These are phyloP conservation scores for Geoglossum cookeanum DNA, from an alignment of 2,329 filamentous ascomycete species.

Conservation along the genomic window DNA sequence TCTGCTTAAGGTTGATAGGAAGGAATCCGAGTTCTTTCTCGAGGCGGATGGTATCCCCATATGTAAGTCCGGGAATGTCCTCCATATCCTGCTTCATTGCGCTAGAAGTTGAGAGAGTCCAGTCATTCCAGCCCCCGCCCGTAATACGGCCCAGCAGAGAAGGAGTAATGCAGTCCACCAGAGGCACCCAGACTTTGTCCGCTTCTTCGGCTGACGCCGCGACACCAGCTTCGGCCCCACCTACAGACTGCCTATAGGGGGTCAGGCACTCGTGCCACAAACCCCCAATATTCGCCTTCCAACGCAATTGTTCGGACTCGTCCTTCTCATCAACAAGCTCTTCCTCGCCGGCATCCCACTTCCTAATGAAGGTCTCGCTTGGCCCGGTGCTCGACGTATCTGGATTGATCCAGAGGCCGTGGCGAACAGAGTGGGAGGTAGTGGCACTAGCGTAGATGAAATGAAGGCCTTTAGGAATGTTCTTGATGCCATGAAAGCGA, in stretches of 20 bases:
- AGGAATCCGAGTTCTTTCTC: slow-evolving; percentile 34
- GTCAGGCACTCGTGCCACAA: slow-evolving; percentile 34
- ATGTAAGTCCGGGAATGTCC: slow-evolving; percentile 35
- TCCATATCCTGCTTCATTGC: slow-evolving; percentile 37
- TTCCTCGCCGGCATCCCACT: slow-evolving; percentile 32
- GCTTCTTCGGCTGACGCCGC: slow-evolving; percentile 22
- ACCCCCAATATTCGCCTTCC: slow-evolving; percentile 35
- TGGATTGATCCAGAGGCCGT: slow-evolving; percentile 41
- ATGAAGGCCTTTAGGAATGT: slow-evolving; percentile 37
- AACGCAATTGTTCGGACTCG: slow-evolving; percentile 24
- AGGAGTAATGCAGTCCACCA: slow-evolving; percentile 32
- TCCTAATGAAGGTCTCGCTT: slow-evolving; percentile 31
- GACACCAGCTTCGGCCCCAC: slow-evolving; percentile 10
- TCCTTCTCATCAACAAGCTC: slow-evolving; percentile 25
- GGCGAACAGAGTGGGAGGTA: slow-evolving; percentile 37
- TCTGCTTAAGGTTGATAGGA: slow-evolving; percentile 39
- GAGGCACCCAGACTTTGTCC: slow-evolving; percentile 29
- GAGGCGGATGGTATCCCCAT: slow-evolving; percentile 15
- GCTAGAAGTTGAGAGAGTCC: slow-evolving; percentile 38
- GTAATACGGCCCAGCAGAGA: slow-evolving; percentile 31
- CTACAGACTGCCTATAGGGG: slow-evolving; percentile 25
- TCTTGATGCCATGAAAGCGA: slow-evolving; percentile 40
- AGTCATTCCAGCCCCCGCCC: slow-evolving; percentile 27
- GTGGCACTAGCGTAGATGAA: slow-evolving; percentile 42
- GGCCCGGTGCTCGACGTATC: slow-evolving; percentile 10